Percentiles rank a stretch among this genome's conserved stretches.
phyloP scores from a whole-genome alignment of 176 grass and related monocot species.

The Thinopyrum elongatum region DNA sequence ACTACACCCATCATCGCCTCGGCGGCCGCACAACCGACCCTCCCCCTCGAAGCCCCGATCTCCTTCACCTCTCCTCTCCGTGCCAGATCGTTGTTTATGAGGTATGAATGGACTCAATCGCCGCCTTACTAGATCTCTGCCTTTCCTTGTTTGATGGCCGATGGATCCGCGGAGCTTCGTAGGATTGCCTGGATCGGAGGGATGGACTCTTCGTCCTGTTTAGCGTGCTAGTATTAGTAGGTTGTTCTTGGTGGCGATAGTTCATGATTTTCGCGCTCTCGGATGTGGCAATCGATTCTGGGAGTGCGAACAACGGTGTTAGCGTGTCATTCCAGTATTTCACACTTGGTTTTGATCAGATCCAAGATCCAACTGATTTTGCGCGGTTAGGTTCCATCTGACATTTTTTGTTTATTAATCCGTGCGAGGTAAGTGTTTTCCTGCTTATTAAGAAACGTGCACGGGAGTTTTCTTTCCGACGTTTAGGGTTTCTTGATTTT shows the following conservation, averaged over 20 bases:
- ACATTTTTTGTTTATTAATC: neutral
- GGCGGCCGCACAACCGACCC: slow-evolving; percentile 12
- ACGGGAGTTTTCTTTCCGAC: neutral
- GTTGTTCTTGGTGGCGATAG: neutral
- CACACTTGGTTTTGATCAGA: neutral
- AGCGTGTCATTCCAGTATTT: neutral
- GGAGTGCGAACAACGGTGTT: neutral
- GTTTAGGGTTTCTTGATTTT: neutral
- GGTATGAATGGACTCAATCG: slow-evolving; percentile 15
- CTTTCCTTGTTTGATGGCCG: neutral
- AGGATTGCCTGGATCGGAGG: neutral
- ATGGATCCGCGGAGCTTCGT: neutral
- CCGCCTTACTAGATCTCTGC: slow-evolving; percentile 12
- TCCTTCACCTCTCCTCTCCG: neutral
- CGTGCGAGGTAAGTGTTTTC: neutral
- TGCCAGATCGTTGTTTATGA: slow-evolving; percentile 64
- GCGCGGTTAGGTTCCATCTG: neutral
- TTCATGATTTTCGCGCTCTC: neutral
- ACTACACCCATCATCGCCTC: neutral
- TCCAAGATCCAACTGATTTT: slow-evolving; percentile 1
- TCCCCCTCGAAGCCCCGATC: neutral
- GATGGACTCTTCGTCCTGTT: neutral
- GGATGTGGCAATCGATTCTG: neutral
- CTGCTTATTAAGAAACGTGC: neutral
- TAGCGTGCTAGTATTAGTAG: neutral